Base-by-base conservation (phyloP, 495 filamentous ascomycete genomes). In the Echria macrotheca region DNA sequence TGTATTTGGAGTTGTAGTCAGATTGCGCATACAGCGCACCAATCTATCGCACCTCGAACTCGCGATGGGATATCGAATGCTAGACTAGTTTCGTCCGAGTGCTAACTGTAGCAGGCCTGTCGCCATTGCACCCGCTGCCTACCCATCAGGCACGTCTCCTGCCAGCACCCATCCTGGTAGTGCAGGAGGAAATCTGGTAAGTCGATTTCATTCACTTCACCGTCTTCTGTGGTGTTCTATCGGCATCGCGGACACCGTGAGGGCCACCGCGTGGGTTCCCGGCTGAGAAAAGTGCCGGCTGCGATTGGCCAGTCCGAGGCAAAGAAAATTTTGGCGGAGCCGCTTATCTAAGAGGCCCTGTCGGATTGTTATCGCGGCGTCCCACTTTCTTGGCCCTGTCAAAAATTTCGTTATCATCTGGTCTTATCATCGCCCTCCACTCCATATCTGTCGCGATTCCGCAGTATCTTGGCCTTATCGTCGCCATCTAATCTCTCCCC, bases 131-230 rank as follows among this genome's bases (percentile, higher is more conserved):
- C 62, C 59, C 10, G 51, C 55, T 23, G 57, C 59, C 54, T 84
- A 49, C 41, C 43, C 82, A 62, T 69, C 78, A 44, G 81, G 81
- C 11, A 84, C 82, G 0, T 77, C 75, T 37, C 84, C 79, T 62
- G 69, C 79, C 44, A 81, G 80, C 10, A 84, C 82, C 0, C 77
- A 76, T 38, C 84, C 79, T 52, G 82, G 82, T 5, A 15, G 15
- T 38, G 78, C 80, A 55, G 79, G 78, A 23, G 84, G 79, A 51
- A 79, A 76, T 50, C 74, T 83, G 54, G 86, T 88, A 71, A 77
- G 84, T 75, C 36, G 44, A 38, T 43, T 25, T 55, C 44, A 54
- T 48, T 53, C 45, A 38, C 50, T 55, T 52, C 44, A 32, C 31
- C 5, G 7, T 32, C 12, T 40, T 14, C 11, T 26, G 26, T 15